These are phyloP conservation scores for Globisporangium middletonii DNA, from an alignment of 352 stramenopile genomes.

Conservation along the genomic window DNA sequence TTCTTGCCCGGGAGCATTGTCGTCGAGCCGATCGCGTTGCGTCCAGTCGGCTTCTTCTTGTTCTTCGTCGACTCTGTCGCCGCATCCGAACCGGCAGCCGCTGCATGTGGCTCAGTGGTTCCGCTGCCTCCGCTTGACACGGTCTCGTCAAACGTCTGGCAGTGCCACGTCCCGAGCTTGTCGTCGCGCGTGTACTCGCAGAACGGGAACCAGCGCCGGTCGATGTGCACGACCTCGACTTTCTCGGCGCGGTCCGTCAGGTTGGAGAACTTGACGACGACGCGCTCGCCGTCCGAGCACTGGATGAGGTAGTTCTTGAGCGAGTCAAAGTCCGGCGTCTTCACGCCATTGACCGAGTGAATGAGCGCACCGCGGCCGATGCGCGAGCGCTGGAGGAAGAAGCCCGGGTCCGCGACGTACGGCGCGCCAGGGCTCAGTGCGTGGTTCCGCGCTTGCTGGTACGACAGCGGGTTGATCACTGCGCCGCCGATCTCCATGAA, in stretches of 20 bases:
- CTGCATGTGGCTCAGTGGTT: neutral
- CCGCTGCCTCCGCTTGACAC: neutral
- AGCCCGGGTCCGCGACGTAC: constrained; percentile 85
- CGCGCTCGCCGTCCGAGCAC: constrained; percentile 70
- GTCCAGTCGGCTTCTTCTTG: constrained; percentile 15
- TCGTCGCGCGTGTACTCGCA: constrained; percentile 79
- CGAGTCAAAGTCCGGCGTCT: constrained; percentile 81
- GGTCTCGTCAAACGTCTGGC: constrained; percentile 40
- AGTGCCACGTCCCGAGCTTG: constrained; percentile 72
- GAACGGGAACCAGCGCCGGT: constrained; percentile 90
- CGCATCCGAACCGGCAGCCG: neutral
- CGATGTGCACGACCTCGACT: constrained; percentile 83
- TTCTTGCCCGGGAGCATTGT: constrained; percentile 82
- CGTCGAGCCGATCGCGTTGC: constrained; percentile 57
- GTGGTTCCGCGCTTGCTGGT: constrained; percentile 87
- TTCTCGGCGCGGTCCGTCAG: constrained; percentile 73
- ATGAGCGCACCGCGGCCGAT: constrained; percentile 84
- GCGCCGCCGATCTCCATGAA: constrained; percentile 86
- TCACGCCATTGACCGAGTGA: constrained; percentile 78
- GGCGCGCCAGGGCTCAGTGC: constrained; percentile 56
- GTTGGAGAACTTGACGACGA: constrained; percentile 84
- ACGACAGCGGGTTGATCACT: constrained; percentile 87
- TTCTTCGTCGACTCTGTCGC: constrained; percentile 9
- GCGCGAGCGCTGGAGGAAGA: constrained; percentile 86
- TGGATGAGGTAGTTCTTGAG: constrained; percentile 74